Evolutionary conservation across 805 yeast genomes (phyloP).

Genomic region (Torulaspora gathmanii): DNA sequence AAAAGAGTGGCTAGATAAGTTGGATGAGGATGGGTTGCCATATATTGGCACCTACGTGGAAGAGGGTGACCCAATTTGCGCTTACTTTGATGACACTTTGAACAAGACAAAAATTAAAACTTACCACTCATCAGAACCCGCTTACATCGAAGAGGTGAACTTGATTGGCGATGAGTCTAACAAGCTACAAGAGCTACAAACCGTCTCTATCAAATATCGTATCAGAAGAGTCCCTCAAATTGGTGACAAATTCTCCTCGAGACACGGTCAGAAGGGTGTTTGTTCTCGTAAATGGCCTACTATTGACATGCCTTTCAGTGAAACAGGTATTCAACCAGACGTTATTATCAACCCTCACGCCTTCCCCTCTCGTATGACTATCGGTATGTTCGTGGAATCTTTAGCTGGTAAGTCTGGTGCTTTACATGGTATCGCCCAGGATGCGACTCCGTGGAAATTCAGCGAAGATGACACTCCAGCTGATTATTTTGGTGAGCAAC

Average conservation of each 20-base stretch:
- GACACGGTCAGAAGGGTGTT: slow-evolving; percentile 98
- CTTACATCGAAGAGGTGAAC: slow-evolving; percentile 91
- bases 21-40: slow-evolving; percentile 92
- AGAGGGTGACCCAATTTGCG: slow-evolving; percentile 95
- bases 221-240: slow-evolving; percentile 87
- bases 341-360: slow-evolving; percentile 98
- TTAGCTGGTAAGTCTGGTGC: slow-evolving; percentile 99
- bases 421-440: slow-evolving; percentile 94
- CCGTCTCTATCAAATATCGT: slow-evolving; percentile 81
- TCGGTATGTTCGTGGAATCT: slow-evolving; percentile 98
- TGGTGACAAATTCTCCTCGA: slow-evolving; percentile 96
- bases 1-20: slow-evolving; percentile 76
- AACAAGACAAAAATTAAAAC: slow-evolving; percentile 90
- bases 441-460: slow-evolving; percentile 94
- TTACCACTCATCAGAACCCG: slow-evolving; percentile 92
- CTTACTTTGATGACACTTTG: slow-evolving; percentile 82
- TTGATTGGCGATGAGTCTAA: slow-evolving; percentile 73
- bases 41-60: slow-evolving; percentile 79
- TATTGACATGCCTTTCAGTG: slow-evolving; percentile 94
- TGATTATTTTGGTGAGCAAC: slow-evolving; percentile 94
- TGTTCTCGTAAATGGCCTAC: slow-evolving; percentile 98
- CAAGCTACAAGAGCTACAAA: slow-evolving; percentile 72
- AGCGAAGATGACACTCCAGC: slow-evolving; percentile 93
- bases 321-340: slow-evolving; percentile 95
- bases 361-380: slow-evolving; percentile 99